Percentiles rank a stretch among this genome's conserved stretches.
These are phyloP conservation scores for Pistacia integerrima DNA, from an alignment of 345 rosid genomes.

Conservation along the genomic window DNA sequence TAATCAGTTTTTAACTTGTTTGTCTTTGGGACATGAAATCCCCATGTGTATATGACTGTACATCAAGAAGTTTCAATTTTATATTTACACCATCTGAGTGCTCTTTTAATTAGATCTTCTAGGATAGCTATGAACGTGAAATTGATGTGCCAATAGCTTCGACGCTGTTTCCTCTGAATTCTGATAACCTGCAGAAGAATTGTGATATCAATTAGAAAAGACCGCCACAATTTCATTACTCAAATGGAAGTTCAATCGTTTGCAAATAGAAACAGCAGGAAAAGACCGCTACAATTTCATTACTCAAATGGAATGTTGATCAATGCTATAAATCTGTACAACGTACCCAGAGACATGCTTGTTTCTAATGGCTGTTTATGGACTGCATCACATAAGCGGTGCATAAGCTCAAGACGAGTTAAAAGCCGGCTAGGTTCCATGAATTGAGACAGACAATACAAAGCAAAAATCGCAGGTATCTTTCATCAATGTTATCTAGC, in stretches of 20 bases:
- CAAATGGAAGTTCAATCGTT: not conserved
- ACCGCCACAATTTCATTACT: not conserved
- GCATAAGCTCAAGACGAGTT: too few species aligned
- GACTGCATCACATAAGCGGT: not conserved
- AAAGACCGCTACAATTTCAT: not conserved
- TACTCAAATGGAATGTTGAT: too few species aligned
- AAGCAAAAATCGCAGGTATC: too few species aligned
- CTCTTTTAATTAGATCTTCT: too few species aligned
- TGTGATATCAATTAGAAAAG: not conserved
- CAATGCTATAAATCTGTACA: too few species aligned
- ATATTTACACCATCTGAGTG: too few species aligned
- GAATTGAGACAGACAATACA: too few species aligned
- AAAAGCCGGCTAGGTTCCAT: too few species aligned
- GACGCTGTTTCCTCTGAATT: conserved; percentile 65
- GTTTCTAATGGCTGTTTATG: not conserved
- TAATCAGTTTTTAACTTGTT: not conserved
- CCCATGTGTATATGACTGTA: not conserved
- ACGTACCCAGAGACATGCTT: not conserved
- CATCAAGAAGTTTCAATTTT: too few species aligned
- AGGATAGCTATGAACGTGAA: too few species aligned
- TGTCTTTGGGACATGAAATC: not conserved
- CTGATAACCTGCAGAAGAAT: conserved; percentile 55
- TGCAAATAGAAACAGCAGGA: not conserved
- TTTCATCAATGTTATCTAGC: too few species aligned
- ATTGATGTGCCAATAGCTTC: conserved; percentile 3